phyloP scores from a whole-genome alignment of 345 rosid genomes.

The Salix udensis region DNA sequence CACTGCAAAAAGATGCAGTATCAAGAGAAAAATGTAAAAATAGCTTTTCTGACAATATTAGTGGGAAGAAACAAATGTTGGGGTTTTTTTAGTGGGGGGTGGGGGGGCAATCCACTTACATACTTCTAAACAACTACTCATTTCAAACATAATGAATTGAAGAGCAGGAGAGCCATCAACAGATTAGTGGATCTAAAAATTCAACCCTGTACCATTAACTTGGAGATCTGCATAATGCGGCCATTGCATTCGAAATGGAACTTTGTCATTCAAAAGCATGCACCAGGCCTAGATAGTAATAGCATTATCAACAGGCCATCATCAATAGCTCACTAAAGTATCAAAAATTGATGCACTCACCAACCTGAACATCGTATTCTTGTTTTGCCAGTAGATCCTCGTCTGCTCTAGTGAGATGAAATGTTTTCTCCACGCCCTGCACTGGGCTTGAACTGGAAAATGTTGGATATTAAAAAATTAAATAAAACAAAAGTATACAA shows the following conservation, averaged over 20 bases:
- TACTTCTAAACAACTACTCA: neutral
- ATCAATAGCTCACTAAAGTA: neutral
- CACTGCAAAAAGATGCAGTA: neutral
- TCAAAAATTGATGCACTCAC: constrained; percentile 8
- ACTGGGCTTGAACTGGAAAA: constrained; percentile 65
- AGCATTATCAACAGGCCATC: constrained; percentile 15
- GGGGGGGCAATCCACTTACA: neutral
- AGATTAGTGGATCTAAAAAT: neutral
- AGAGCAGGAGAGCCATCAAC: constrained; percentile 4
- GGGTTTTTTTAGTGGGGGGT: neutral
- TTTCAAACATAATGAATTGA: constrained; percentile 3
- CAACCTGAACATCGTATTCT: constrained; percentile 82
- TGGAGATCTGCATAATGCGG: constrained; percentile 90
- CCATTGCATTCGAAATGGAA: constrained; percentile 96
- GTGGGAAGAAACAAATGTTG: neutral
- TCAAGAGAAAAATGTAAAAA: constrained; percentile 1
- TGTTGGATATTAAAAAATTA: constrained; percentile 14
- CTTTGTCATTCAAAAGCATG: constrained; percentile 97
- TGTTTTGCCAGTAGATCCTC: constrained; percentile 63
- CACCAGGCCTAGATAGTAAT: constrained; percentile 76
- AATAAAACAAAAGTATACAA: constrained; percentile 6
- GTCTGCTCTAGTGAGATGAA: constrained; percentile 66
- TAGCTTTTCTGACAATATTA: neutral
- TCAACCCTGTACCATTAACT: constrained; percentile 68
- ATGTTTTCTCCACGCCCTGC: constrained; percentile 65